Base-by-base conservation (phyloP, 2,329 filamentous ascomycete species). In the Diplocarpon mali region DNA sequence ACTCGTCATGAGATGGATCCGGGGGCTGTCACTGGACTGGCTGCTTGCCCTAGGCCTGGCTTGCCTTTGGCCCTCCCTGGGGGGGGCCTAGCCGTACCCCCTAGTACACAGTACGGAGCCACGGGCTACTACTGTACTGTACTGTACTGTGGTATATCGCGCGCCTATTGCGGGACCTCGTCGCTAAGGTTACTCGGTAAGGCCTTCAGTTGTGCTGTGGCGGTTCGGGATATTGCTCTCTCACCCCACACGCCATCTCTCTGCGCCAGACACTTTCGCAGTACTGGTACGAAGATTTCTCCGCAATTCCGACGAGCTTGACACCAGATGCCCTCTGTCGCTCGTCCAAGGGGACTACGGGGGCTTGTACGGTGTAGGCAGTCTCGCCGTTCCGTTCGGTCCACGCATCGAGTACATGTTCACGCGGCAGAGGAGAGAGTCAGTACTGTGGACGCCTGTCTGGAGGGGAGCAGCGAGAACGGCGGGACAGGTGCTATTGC, bases 121-220 rank as follows among this genome's bases (percentile, higher is more conserved):
- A 42, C 17, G 32, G 14, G 12, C 31, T 14, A 38, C 16, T 38
- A 14, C 44, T 38, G 47, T n/a, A n/a, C n/a, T n/a, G n/a, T n/a
- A n/a, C n/a, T n/a, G n/a, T n/a, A n/a, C n/a, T n/a, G n/a, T n/a
- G 46, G 38, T 43, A 54, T 51, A 51, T 57, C 46, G 56, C 55
- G 55, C 57, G 56, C 53, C 51, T 59, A 58, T 56, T 55, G 55
- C 55, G 55, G 57, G 48, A 49, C 40, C 38, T 40, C 28, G 51
- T 58, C 56, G 55, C 55, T 57, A 57, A 55, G n/a, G 30, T 24
- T 24, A 24, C 4, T 24, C 20, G 20, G 20, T 24, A 24, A 24
- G 20, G 20, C 20, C 20, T 7, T 24, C 20, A 28, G 28, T 8
- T 13, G 24, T 29, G 20, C 28, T 40, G 35, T 46, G 46, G 50